These are phyloP conservation scores for Pulicaria dysenterica DNA, from an alignment of 129 eudicot species.

Conservation along the genomic window DNA sequence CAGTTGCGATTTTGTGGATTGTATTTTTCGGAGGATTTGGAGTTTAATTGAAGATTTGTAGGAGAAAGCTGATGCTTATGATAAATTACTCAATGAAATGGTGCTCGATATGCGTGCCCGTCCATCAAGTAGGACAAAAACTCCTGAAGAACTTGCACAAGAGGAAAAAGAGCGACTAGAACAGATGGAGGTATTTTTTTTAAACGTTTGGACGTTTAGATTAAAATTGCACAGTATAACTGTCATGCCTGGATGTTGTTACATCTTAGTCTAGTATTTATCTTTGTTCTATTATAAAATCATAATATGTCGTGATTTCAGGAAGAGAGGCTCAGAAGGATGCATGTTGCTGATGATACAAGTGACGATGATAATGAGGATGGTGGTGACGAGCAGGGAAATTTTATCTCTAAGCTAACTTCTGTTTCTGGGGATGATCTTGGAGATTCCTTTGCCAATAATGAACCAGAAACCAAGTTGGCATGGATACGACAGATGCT, in stretches of 20 bases:
- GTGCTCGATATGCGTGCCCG: slow-evolving; percentile 84
- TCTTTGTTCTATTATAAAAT: neutral
- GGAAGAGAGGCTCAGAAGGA: slow-evolving; percentile 87
- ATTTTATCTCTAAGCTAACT: slow-evolving; percentile 31
- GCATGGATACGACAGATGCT: slow-evolving; percentile 70
- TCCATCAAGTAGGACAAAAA: slow-evolving; percentile 87
- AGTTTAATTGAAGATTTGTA: slow-evolving; percentile 29
- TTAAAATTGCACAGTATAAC: neutral
- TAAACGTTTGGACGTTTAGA: neutral
- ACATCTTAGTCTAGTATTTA: neutral
- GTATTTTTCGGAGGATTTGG: neutral
- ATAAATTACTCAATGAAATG: slow-evolving; percentile 81
- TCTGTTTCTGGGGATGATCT: slow-evolving; percentile 95
- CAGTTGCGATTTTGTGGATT: slow-evolving; percentile 1
- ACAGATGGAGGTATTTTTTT: slow-evolving; percentile 67
- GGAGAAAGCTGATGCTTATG: slow-evolving; percentile 92
- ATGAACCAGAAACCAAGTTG: slow-evolving; percentile 50
- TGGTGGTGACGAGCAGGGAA: slow-evolving; percentile 51
- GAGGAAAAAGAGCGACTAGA: slow-evolving; percentile 92
- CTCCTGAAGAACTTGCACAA: slow-evolving; percentile 95
- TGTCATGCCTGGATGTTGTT: neutral
- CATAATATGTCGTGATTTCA: slow-evolving; percentile 36
- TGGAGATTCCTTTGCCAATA: slow-evolving; percentile 78
- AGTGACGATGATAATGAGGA: slow-evolving; percentile 68
- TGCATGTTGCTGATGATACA: slow-evolving; percentile 74